phyloP scores from a whole-genome alignment of 2,329 filamentous ascomycete genomes.

The Sarocladiaceae sp. region DNA sequence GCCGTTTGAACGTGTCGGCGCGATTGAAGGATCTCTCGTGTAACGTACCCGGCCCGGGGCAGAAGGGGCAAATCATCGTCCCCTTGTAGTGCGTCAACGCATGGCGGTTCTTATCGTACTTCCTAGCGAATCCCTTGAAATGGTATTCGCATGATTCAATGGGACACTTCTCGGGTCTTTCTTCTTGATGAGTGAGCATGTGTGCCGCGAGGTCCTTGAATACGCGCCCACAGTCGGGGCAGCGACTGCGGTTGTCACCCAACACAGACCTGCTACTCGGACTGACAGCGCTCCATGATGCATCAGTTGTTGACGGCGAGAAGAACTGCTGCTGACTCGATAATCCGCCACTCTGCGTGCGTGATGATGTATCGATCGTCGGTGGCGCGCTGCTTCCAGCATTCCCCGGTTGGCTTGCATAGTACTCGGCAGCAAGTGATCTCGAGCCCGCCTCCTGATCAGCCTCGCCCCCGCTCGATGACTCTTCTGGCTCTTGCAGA shows the following conservation, averaged over 20 bases:
- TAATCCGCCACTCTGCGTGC: not conserved
- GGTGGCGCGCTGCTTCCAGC: conserved; percentile 4
- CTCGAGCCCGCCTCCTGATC: conserved; percentile 30
- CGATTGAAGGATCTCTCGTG: conserved; percentile 95
- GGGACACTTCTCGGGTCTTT: conserved; percentile 92
- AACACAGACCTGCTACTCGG: conserved; percentile 4
- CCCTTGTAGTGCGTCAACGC: conserved; percentile 96
- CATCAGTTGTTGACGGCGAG: conserved; percentile 10
- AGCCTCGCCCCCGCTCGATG: conserved; percentile 46
- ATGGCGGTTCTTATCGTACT: conserved; percentile 97
- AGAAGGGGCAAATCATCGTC: conserved; percentile 97
- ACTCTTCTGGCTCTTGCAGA: conserved; percentile 33
- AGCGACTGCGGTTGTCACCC: conserved; percentile 39
- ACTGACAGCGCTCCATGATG: not conserved
- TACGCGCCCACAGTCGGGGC: conserved; percentile 51
- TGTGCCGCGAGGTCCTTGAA: conserved; percentile 72
- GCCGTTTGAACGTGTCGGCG: conserved; percentile 94
- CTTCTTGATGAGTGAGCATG: conserved; percentile 91
- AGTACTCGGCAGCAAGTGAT: conserved; percentile 4
- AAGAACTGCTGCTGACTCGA: conserved; percentile 7
- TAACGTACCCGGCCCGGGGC: conserved; percentile 77
- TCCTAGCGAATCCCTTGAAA: conserved; percentile 86
- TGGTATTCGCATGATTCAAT: conserved; percentile 93
- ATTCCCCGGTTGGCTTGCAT: conserved; percentile 1
- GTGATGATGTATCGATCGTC: conserved; percentile 8